Percentiles rank a stretch among this genome's conserved stretches.
Evolutionary conservation across 208 protist species (phyloP).

Genomic region (Acanthamoeba triangularis): DNA sequence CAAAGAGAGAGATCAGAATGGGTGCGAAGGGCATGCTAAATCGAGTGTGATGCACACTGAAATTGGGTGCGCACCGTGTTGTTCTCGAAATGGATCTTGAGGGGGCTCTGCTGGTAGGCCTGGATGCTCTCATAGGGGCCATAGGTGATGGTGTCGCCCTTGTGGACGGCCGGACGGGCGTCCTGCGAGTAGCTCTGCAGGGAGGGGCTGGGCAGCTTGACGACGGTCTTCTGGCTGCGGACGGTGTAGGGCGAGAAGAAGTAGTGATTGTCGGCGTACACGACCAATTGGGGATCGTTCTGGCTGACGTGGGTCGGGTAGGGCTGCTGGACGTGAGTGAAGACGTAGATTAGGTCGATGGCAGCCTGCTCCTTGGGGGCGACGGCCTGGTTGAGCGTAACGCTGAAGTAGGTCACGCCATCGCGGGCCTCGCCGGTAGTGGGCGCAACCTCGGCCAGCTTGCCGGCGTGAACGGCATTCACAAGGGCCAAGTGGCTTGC

Average conservation of each 20-base stretch:
- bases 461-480: neutral
- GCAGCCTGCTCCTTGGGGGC: constrained; percentile 16
- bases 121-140: constrained; percentile 85
- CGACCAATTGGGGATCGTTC: constrained; percentile 78
- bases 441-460: neutral
- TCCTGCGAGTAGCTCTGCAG: constrained; percentile 76
- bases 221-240: constrained; percentile 79
- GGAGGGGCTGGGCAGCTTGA: constrained; percentile 80
- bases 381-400: constrained; percentile 72
- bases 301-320: constrained; percentile 84
- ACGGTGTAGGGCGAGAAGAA: constrained; percentile 84
- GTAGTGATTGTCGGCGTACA: constrained; percentile 82
- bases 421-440: neutral
- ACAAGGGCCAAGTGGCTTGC: constrained; percentile 17
- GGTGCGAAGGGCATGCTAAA: neutral
- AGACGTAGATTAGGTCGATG: constrained; percentile 48
- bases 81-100: constrained; percentile 88
- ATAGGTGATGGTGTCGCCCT: constrained; percentile 78
- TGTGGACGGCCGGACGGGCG: constrained; percentile 3
- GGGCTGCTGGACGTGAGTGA: constrained; percentile 76
- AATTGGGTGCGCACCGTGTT: constrained; percentile 61
- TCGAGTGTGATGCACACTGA: neutral
- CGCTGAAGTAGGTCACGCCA: constrained; percentile 51
- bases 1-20: neutral
- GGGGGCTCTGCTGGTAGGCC: constrained; percentile 22